Evolutionary conservation across 257 asterid genomes (phyloP).

Genomic region (Jaltomata sinuosa): DNA sequence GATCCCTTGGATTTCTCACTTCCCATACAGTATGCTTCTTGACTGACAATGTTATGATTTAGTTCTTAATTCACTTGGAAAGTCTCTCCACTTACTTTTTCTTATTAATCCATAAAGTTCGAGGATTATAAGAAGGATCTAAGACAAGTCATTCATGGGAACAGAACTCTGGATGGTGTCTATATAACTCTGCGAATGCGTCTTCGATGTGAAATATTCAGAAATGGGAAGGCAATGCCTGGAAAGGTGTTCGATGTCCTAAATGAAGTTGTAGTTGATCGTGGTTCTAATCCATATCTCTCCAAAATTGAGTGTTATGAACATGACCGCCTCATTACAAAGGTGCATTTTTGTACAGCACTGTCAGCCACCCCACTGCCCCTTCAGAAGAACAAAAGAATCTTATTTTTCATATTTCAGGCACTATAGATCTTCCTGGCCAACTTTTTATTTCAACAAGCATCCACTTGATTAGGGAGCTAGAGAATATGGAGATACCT

Average conservation of each 20-base stretch:
- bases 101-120: slow-evolving; percentile 39
- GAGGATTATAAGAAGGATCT: slow-evolving; percentile 71
- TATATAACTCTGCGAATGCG: slow-evolving; percentile 97
- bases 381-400: background rate
- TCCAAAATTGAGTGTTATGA: slow-evolving; percentile 95
- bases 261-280: slow-evolving; percentile 93
- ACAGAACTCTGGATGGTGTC: slow-evolving; percentile 73
- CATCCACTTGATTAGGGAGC: background rate
- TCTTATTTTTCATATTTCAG: background rate
- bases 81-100: slow-evolving; percentile 7
- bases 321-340: slow-evolving; percentile 95
- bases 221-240: slow-evolving; percentile 86
- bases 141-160: slow-evolving; percentile 81
- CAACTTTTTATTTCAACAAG: background rate
- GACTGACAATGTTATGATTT: slow-evolving; percentile 6
- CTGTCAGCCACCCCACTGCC: background rate
- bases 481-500: background rate
- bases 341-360: slow-evolving; percentile 36
- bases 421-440: background rate
- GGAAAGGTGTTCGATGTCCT: slow-evolving; percentile 93
- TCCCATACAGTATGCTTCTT: slow-evolving; percentile 70
- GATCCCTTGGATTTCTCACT: slow-evolving; percentile 96
- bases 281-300: slow-evolving; percentile 98
- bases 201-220: slow-evolving; percentile 83
- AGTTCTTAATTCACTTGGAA: background rate